Percentiles rank a stretch among this genome's conserved stretches.
These are phyloP conservation scores for Ramalina intermedia DNA, from an alignment of 495 filamentous ascomycete genomes.

Conservation along the genomic window DNA sequence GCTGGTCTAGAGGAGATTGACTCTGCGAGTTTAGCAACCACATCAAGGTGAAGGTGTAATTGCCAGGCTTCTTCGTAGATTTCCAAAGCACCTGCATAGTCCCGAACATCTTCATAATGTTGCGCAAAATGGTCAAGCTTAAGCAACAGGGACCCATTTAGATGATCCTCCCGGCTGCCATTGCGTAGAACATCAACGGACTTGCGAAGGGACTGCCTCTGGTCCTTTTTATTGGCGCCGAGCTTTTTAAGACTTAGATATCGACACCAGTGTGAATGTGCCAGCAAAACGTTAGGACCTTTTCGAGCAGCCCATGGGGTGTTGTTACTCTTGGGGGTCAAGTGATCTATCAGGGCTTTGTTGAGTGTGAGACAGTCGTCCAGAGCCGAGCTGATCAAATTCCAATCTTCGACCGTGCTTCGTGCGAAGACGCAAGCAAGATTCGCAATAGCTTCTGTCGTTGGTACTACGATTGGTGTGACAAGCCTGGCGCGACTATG, in stretches of 20 bases:
- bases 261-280: constrained; percentile 64
- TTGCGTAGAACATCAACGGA: constrained; percentile 31
- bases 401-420: constrained; percentile 8
- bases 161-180: constrained; percentile 26
- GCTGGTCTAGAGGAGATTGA: background rate
- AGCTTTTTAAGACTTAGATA: constrained; percentile 35
- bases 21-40: constrained; percentile 22
- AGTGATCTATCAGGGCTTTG: background rate
- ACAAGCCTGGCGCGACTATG: constrained; percentile 40
- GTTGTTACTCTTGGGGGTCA: no score
- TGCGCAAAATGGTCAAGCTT: constrained; percentile 42
- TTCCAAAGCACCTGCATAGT: constrained; percentile 24
- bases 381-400: constrained; percentile 18
- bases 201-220: constrained; percentile 31
- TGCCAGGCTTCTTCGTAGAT: constrained; percentile 30
- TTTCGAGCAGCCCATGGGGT: no score
- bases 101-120: constrained; percentile 26
- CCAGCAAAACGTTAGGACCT: constrained; percentile 40
- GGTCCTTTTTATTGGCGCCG: constrained; percentile 22
- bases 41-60: constrained; percentile 31
- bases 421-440: constrained; percentile 28
- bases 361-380: constrained; percentile 18
- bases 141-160: constrained; percentile 32
- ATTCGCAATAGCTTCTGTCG: constrained; percentile 41
- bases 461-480: constrained; percentile 27